A percentile compares a stretch with the other conserved stretches of the same genome.
These are phyloP conservation scores for Dactylonectria estremocensis DNA, from an alignment of 2,329 filamentous ascomycete species.

Conservation along the genomic window DNA sequence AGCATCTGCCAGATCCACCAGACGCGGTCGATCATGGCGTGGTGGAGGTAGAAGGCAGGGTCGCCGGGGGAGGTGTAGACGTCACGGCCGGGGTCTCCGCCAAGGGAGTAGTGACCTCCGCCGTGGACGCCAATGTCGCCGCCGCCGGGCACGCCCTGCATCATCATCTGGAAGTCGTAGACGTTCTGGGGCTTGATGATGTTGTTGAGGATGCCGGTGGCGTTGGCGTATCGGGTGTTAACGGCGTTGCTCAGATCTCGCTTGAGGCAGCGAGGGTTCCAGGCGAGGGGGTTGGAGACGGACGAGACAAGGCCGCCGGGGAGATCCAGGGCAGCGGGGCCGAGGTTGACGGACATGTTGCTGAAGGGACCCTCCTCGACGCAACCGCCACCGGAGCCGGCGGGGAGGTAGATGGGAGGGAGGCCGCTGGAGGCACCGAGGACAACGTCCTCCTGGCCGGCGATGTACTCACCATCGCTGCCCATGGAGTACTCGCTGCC, in stretches of 20 bases:
- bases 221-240: conserved; percentile 46
- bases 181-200: conserved; percentile 57
- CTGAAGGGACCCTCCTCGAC: conserved; percentile 66
- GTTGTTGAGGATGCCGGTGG: conserved; percentile 52
- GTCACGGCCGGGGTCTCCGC: conserved; percentile 60
- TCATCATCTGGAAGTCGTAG: conserved; percentile 60
- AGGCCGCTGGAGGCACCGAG: conserved; percentile 48
- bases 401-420: conserved; percentile 53
- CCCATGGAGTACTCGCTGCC: conserved; percentile 62
- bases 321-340: conserved; percentile 53
- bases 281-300: conserved; percentile 48
- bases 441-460: conserved; percentile 41
- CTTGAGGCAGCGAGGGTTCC: conserved; percentile 61
- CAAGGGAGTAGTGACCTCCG: conserved; percentile 57
- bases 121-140: conserved; percentile 54
- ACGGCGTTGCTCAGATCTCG: conserved; percentile 52
- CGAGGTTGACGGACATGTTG: conserved; percentile 58
- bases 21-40: conserved; percentile 50
- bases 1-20: conserved; percentile 52
- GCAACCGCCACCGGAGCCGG: conserved; percentile 70
- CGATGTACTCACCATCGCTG: conserved; percentile 59
- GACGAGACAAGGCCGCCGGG: conserved; percentile 44
- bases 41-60: conserved; percentile 54
- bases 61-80: conserved; percentile 58
- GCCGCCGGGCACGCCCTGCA: conserved; percentile 56